Evolutionary conservation across 148 eudicot species (phyloP).

Genomic region (Salicornia ramosissima): DNA sequence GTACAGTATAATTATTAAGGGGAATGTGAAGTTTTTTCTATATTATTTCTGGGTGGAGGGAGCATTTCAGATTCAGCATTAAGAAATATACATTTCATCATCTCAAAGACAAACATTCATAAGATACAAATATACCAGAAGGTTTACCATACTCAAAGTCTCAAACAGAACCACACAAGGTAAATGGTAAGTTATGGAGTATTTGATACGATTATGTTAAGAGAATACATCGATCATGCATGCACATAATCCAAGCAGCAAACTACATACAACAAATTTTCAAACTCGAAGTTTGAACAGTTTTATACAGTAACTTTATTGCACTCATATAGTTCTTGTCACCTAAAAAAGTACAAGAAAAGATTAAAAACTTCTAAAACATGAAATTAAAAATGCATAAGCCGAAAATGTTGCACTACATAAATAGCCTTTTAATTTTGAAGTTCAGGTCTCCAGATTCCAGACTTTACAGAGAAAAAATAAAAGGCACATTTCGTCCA

Average conservation of each 20-base stretch:
- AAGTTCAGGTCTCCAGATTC: neutral
- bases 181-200: too few species aligned
- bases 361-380: neutral
- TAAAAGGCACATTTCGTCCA: neutral
- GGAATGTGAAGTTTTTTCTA: too few species aligned
- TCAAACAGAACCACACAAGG: too few species aligned
- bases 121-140: neutral
- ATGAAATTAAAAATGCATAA: neutral
- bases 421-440: neutral
- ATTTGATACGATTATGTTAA: neutral
- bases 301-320: neutral
- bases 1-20: neutral
- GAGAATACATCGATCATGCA: slow-evolving; percentile 5
- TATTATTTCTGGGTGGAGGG: neutral
- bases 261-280: neutral
- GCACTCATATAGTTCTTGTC: neutral
- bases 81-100: neutral
- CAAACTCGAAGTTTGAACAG: neutral
- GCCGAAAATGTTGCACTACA: neutral
- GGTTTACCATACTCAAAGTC: too few species aligned
- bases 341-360: neutral
- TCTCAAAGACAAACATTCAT: too few species aligned
- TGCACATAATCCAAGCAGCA: neutral
- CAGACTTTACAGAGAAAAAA: too few species aligned
- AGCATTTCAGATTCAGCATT: neutral